phyloP scores from a whole-genome alignment of 2,329 filamentous ascomycete genomes.

The Xylaria arbuscula region DNA sequence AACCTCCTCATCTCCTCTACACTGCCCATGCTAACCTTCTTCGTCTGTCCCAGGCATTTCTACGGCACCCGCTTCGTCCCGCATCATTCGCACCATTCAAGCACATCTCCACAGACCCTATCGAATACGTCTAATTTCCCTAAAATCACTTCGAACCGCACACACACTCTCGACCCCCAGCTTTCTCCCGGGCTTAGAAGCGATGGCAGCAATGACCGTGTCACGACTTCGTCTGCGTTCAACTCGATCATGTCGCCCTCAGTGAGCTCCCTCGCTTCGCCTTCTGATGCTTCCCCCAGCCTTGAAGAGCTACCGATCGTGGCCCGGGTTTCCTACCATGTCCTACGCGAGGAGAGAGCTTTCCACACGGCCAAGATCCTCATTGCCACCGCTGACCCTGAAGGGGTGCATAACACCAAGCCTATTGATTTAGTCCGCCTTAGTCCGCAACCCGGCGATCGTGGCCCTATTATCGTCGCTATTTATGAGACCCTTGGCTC shows the following conservation, averaged over 20 bases:
- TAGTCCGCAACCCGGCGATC: conserved; percentile 74
- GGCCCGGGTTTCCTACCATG: conserved; percentile 84
- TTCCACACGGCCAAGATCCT: conserved; percentile 85
- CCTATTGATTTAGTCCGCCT: conserved; percentile 84
- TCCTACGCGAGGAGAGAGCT: conserved; percentile 84
- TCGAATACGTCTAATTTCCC: conserved; percentile 58
- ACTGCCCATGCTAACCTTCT: conserved; percentile 25
- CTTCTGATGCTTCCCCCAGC: conserved; percentile 61
- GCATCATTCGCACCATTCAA: conserved; percentile 60
- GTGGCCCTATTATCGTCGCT: conserved; percentile 77
- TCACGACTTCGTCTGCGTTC: conserved; percentile 51
- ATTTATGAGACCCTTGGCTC: conserved; percentile 83
- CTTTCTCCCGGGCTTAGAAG: conserved; percentile 52
- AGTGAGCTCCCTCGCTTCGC: conserved; percentile 49
- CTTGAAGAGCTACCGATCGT: conserved; percentile 73
- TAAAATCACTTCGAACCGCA: conserved; percentile 57
- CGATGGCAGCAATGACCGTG: conserved; percentile 56
- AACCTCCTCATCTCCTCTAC: conserved; percentile 7
- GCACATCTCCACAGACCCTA: conserved; percentile 58
- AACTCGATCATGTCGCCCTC: conserved; percentile 51
- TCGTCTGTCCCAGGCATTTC: conserved; percentile 66
- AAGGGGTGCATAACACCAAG: conserved; percentile 79
- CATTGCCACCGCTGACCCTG: conserved; percentile 75
- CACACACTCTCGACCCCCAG: conserved; percentile 57
- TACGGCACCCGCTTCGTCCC: conserved; percentile 71